These are phyloP conservation scores for Fusarium pseudograminearum DNA, from an alignment of 2,329 filamentous ascomycete genomes.

Conservation along the genomic window DNA sequence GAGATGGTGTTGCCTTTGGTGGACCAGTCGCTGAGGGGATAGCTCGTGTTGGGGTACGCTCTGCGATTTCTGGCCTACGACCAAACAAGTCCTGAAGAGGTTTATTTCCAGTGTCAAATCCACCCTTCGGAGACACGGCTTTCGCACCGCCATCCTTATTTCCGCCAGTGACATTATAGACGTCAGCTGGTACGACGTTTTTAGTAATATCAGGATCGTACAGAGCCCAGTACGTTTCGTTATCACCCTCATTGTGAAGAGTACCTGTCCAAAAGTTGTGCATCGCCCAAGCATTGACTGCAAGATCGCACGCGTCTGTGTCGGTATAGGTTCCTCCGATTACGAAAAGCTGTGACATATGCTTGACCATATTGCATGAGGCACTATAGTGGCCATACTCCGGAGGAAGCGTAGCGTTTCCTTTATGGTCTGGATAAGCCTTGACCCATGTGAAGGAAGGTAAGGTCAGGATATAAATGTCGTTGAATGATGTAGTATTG, in stretches of 20 bases:
- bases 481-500: background rate
- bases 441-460: conserved; percentile 4
- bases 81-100: background rate
- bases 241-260: background rate
- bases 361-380: conserved; percentile 3
- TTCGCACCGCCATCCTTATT: background rate
- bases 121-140: background rate
- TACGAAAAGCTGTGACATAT: conserved; percentile 2
- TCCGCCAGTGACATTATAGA: background rate
- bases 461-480: conserved; percentile 2
- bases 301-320: background rate
- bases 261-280: conserved; percentile 16
- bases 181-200: background rate
- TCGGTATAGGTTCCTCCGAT: conserved; percentile 6
- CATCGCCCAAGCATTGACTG: background rate
- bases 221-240: background rate
- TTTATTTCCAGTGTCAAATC: background rate
- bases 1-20: background rate
- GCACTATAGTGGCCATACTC: background rate
- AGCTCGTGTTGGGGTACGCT: background rate
- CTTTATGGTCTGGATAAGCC: background rate
- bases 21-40: background rate
- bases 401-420: background rate
- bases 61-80: background rate
- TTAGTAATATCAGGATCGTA: background rate